These are phyloP conservation scores for Lasiodiplodia gonubiensis DNA, from an alignment of 2,329 filamentous ascomycete genomes.

Conservation along the genomic window DNA sequence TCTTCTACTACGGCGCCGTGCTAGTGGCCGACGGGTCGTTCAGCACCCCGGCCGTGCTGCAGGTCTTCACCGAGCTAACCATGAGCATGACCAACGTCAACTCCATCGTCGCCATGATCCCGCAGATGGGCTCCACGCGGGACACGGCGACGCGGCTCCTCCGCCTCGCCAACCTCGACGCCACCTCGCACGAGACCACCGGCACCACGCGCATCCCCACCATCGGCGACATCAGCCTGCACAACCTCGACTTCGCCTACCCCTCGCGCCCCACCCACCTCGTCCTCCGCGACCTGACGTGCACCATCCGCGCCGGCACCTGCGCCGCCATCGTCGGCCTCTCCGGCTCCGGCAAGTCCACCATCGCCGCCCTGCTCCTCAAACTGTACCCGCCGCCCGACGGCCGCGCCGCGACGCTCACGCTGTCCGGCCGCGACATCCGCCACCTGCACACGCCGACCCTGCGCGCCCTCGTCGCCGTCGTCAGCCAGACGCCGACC, in stretches of 20 bases:
- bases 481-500: conserved; percentile 73
- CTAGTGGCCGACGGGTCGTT: conserved; percentile 61
- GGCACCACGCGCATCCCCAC: conserved; percentile 54
- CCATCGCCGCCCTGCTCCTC: conserved; percentile 75
- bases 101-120: conserved; percentile 73
- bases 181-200: conserved; percentile 62
- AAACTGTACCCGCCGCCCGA: conserved; percentile 64
- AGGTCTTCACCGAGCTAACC: conserved; percentile 82
- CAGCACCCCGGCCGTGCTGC: conserved; percentile 66
- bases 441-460: conserved; percentile 63
- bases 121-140: conserved; percentile 77
- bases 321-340: conserved; percentile 80
- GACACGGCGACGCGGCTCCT: conserved; percentile 76
- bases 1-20: conserved; percentile 81
- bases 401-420: conserved; percentile 47
- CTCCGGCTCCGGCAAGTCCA: conserved; percentile 92
- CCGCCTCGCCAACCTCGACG: conserved; percentile 65
- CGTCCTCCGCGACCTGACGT: conserved; percentile 69
- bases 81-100: conserved; percentile 78
- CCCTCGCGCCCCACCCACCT: conserved; percentile 59
- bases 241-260: conserved; percentile 73
- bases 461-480: conserved; percentile 67
- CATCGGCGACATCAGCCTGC: conserved; percentile 63
- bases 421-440: conserved; percentile 65
- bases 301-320: conserved; percentile 67